Evolutionary conservation across 805 yeast genomes (phyloP), one percentile per base, ranked within the genome.

Genomic region (Nakazawaea holstii): DNA sequence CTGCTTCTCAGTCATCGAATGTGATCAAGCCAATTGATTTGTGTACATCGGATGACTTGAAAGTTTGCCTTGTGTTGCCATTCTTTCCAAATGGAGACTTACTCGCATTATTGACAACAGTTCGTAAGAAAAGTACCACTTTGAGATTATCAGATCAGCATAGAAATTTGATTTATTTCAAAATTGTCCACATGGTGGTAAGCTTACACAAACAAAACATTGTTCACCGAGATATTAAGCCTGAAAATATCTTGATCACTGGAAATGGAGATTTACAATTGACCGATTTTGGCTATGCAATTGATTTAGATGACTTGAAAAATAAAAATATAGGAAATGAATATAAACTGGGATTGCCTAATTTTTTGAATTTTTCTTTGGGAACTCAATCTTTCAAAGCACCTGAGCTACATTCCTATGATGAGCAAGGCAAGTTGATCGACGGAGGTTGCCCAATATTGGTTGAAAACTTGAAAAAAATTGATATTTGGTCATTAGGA

Each of bases 361-460:
- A 53, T 17, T 53, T 52, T 8, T 56, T 56, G 27, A 59, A 57
- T 28, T 46, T 72, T 10, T 61, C 54, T 39, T 60, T 74, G 51
- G 84, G 84, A 2, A 78, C 84, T 1, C 66, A 66, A 24, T 70
- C 79, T 6, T 78, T 76, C 60, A 78, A 76, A 53, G 74, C 82
- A 0, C 84, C 84, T 0, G 83, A 78, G 54, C 51, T 76, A 29
- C 72, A 61, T 51, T 40, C 55, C 31, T 36, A 35, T 40, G 24
- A 20, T 20, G 41, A 45, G 10, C 70, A 66, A 15, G 48, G 45
- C 24, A 20, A 45, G 44, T 15, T 41, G 30, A 28, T 42, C 15
- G 24, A 20, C 5, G 41, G 29, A 3, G 33, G 38, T 7, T 27
- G 6, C 4, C 48, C 43, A 4, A 45, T 39, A 4, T 2, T 11